Evolutionary conservation across 2,329 filamentous ascomycete genomes (phyloP).

Genomic region (Colletotrichum sp.): DNA sequence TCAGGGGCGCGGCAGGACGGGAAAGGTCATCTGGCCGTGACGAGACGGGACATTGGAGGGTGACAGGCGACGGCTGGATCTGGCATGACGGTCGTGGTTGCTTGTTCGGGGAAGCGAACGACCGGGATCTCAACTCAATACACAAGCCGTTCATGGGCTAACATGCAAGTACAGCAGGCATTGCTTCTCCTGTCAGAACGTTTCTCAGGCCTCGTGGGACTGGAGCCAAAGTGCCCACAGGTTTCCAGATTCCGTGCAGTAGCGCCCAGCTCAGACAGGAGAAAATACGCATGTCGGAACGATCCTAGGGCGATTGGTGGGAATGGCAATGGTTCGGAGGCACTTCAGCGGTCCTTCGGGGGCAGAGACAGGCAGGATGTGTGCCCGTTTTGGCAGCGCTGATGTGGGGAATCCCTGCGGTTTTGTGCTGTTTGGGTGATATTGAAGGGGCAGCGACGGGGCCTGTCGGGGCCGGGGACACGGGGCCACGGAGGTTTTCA

Average conservation of each 20-base stretch:
- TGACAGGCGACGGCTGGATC: background rate
- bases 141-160: background rate
- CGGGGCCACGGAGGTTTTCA: background rate
- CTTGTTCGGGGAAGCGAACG: background rate
- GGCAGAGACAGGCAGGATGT: background rate
- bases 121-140: background rate
- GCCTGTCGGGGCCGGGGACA: background rate
- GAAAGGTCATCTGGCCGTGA: background rate
- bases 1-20: background rate
- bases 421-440: slow-evolving; percentile 2
- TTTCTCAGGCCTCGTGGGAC: background rate
- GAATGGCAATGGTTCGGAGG: background rate
- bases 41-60: background rate
- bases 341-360: background rate
- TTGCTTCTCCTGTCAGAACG: background rate
- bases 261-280: background rate
- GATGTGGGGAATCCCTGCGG: slow-evolving; percentile 9
- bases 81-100: background rate
- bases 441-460: slow-evolving; percentile 13
- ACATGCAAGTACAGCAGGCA: background rate
- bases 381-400: background rate
- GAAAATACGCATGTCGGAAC: background rate
- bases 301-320: slow-evolving; percentile 7
- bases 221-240: background rate
- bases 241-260: background rate